Evolutionary conservation across 2,329 filamentous ascomycete genomes (phyloP).

Genomic region (Clonostachys solani): DNA sequence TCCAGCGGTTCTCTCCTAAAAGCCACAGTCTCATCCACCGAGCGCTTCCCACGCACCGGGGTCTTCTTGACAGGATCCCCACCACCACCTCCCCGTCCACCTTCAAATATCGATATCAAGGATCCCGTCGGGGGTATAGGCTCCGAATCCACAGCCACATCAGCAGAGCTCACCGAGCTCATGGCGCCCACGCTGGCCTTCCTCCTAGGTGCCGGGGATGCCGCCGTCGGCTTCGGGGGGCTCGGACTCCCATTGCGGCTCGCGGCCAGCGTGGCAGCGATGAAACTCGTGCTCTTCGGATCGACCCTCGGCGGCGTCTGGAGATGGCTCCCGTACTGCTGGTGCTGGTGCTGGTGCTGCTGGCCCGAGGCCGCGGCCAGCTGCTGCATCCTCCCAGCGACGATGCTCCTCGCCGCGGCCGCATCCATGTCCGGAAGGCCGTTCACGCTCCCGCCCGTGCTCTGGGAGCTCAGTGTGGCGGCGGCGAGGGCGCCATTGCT

Average conservation of each 20-base stretch:
- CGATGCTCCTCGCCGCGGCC: slow-evolving; percentile 5
- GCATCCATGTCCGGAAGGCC: slow-evolving; percentile 10
- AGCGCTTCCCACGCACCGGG: slow-evolving; percentile 6
- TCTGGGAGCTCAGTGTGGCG: slow-evolving; percentile 33
- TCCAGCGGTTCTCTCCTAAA: too few relatives aligned
- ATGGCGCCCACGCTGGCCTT: slow-evolving; percentile 20
- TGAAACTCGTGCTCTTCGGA: slow-evolving; percentile 49
- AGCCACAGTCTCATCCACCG: too few relatives aligned
- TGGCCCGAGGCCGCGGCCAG: slow-evolving; percentile 12
- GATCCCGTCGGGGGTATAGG: slow-evolving; percentile 59
- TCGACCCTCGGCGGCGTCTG: slow-evolving; percentile 16
- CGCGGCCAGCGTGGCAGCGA: slow-evolving; percentile 53
- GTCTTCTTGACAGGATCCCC: slow-evolving; percentile 27
- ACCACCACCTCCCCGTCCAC: slow-evolving; percentile 17
- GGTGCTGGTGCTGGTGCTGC: neutral
- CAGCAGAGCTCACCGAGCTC: slow-evolving; percentile 17
- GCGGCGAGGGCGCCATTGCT: slow-evolving; percentile 37
- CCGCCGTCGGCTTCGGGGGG: slow-evolving; percentile 11
- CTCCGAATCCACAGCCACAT: slow-evolving; percentile 37
- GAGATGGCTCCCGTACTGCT: neutral
- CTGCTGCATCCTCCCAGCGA: slow-evolving; percentile 10
- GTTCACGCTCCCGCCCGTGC: slow-evolving; percentile 24
- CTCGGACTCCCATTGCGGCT: slow-evolving; percentile 42
- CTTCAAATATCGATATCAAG: slow-evolving; percentile 67
- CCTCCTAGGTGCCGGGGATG: slow-evolving; percentile 10